phyloP scores from a whole-genome alignment of 352 stramenopile species.

The Pythium myriotylum region DNA sequence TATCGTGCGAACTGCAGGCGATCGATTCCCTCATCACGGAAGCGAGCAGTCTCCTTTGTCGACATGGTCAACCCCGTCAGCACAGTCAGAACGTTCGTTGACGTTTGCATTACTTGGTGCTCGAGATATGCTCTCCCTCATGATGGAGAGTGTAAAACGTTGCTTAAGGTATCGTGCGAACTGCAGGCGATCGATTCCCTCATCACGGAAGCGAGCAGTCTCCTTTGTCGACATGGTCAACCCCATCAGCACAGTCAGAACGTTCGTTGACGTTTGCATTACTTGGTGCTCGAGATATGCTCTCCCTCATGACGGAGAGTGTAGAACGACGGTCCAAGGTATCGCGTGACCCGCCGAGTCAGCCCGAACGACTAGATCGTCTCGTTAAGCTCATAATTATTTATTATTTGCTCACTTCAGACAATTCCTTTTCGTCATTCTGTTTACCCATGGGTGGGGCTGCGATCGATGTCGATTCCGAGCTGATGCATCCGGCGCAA shows the following conservation, averaged over 20 bases:
- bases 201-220: slow-evolving; percentile 8
- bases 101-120: too few species aligned
- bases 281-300: too few species aligned
- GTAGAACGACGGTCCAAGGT: background rate
- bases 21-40: slow-evolving; percentile 10
- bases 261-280: too few species aligned
- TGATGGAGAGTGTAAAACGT: background rate
- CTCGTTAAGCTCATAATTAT: slow-evolving; percentile 6
- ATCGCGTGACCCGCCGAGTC: too few species aligned
- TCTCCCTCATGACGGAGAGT: background rate
- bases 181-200: background rate
- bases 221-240: too few species aligned
- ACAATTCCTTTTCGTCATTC: background rate
- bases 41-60: background rate
- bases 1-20: too few species aligned
- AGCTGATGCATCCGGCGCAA: slow-evolving; percentile 12
- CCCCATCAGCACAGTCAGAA: too few species aligned
- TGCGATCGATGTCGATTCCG: slow-evolving; percentile 7
- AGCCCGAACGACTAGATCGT: too few species aligned
- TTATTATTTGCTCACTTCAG: background rate
- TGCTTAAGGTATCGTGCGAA: too few species aligned
- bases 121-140: too few species aligned
- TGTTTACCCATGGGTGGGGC: slow-evolving; percentile 4
- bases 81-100: too few species aligned
- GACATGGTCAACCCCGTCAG: too few species aligned